phyloP scores from a whole-genome alignment of 768 basidiomycete genomes.

The Solioccasus polychromus region DNA sequence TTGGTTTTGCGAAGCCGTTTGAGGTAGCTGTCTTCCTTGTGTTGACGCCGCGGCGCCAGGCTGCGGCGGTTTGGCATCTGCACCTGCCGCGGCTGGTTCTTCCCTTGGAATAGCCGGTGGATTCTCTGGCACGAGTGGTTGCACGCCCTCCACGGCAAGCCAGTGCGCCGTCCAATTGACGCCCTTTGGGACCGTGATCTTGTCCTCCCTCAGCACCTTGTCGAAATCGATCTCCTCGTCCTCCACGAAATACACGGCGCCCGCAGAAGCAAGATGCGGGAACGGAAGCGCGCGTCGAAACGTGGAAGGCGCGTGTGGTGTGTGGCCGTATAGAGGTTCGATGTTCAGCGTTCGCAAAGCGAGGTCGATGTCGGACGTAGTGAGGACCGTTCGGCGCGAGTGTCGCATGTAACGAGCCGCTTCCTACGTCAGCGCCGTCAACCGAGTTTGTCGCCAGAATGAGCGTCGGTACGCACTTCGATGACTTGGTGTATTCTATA shows the following conservation, averaged over 20 bases:
- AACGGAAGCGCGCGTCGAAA: conserved; percentile 47
- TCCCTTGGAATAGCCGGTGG: conserved; percentile 78
- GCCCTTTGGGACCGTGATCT: conserved; percentile 75
- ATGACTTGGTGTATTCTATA: conserved; percentile 94
- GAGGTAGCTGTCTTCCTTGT: conserved; percentile 26
- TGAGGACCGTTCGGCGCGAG: conserved; percentile 84
- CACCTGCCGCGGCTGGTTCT: conserved; percentile 30
- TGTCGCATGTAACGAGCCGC: conserved; percentile 97
- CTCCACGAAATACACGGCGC: conserved; percentile 87
- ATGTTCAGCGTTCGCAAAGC: conserved; percentile 94
- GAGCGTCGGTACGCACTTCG: conserved; percentile 51
- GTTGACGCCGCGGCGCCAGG: conserved; percentile 20
- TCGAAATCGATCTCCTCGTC: conserved; percentile 99
- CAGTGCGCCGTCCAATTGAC: conserved; percentile 93
- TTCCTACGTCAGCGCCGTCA: conserved; percentile 45
- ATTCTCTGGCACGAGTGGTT: conserved; percentile 95
- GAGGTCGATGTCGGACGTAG: conserved; percentile 87
- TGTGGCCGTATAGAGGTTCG: conserved; percentile 83
- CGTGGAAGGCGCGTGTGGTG: conserved; percentile 30
- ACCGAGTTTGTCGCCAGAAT: background rate
- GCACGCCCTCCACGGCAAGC: conserved; percentile 97
- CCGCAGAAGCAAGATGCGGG: conserved; percentile 45
- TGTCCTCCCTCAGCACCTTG: conserved; percentile 82
- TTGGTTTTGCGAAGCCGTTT: conserved; percentile 46
- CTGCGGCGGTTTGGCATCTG: conserved; percentile 28